These are phyloP conservation scores for Hamigera avellanea DNA, from an alignment of 495 filamentous ascomycete genomes.

Conservation along the genomic window DNA sequence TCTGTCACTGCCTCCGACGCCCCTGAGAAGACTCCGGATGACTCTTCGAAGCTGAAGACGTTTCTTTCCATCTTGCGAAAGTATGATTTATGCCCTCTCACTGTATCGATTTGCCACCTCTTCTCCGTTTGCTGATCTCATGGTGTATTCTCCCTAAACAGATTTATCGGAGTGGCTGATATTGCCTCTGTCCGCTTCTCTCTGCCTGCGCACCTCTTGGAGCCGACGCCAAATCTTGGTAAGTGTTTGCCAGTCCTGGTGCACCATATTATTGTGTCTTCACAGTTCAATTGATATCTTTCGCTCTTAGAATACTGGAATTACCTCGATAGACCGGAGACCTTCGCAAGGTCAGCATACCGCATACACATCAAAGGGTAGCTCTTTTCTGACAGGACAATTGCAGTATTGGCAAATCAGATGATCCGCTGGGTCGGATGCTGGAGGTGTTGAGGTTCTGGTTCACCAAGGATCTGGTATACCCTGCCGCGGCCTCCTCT, in stretches of 20 bases:
- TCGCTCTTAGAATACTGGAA: conserved; percentile 79
- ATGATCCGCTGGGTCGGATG: conserved; percentile 85
- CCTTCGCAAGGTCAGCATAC: conserved; percentile 61
- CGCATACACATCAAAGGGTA: conserved; percentile 8
- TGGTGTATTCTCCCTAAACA: conserved; percentile 19
- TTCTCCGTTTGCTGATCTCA: conserved; percentile 10
- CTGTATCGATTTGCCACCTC: not conserved
- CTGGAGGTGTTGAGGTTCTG: conserved; percentile 88
- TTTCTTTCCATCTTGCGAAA: conserved; percentile 74
- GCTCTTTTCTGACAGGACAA: conserved; percentile 23
- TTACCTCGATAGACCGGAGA: conserved; percentile 90
- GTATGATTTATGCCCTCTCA: conserved; percentile 35
- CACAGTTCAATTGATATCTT: too few relatives aligned
- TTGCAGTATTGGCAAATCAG: conserved; percentile 80
- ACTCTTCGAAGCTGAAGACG: conserved; percentile 71
- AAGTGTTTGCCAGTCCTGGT: conserved; percentile 12
- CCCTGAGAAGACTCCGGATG: conserved; percentile 60
- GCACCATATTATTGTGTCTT: not conserved
- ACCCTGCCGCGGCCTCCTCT: conserved; percentile 8
- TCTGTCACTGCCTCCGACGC: conserved; percentile 13
- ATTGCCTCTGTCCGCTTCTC: conserved; percentile 94
- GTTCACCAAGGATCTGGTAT: conserved; percentile 92
- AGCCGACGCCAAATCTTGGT: conserved; percentile 88
- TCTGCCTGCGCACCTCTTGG: conserved; percentile 85
- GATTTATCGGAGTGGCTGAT: conserved; percentile 90